A percentile compares a stretch with the other conserved stretches of the same genome.
These are phyloP conservation scores for Aspergillus fijiensis DNA, from an alignment of 2,329 filamentous ascomycete species.

Conservation along the genomic window DNA sequence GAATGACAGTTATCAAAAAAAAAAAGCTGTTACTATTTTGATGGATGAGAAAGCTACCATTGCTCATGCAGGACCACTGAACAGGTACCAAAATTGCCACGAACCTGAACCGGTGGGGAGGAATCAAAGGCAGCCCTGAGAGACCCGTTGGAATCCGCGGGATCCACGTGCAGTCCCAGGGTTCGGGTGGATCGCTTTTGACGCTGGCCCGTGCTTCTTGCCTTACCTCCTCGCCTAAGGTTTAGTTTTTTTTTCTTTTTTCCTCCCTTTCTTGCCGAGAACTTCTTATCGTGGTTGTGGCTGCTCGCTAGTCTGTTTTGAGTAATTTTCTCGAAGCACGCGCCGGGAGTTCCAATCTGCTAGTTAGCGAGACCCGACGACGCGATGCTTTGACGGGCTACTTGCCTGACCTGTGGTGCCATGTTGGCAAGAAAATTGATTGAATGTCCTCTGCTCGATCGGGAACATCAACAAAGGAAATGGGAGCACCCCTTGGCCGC, in stretches of 20 bases:
- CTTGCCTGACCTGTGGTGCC: neutral
- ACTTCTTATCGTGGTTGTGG: neutral
- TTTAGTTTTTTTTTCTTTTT: neutral
- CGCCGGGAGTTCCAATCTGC: neutral
- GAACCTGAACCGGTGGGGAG: neutral
- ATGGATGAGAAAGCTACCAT: neutral
- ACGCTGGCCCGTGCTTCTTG: neutral
- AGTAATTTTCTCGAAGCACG: neutral
- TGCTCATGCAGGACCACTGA: neutral
- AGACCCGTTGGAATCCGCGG: neutral
- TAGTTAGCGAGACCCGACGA: neutral
- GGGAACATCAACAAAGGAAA: neutral
- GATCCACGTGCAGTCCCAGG: neutral
- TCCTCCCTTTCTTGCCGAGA: neutral
- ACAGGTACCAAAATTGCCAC: neutral
- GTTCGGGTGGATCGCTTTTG: neutral
- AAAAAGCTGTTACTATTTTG: neutral
- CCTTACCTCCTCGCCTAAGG: neutral
- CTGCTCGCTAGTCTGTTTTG: neutral
- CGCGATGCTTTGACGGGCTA: neutral
- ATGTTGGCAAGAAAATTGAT: neutral
- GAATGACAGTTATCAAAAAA: neutral
- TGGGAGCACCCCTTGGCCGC: neutral
- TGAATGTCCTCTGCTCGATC: neutral
- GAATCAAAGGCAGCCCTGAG: neutral